Evolutionary conservation across 2,329 filamentous ascomycete species (phyloP), one percentile per base, ranked within the genome.

Genomic region (Talaromyces sp.): DNA sequence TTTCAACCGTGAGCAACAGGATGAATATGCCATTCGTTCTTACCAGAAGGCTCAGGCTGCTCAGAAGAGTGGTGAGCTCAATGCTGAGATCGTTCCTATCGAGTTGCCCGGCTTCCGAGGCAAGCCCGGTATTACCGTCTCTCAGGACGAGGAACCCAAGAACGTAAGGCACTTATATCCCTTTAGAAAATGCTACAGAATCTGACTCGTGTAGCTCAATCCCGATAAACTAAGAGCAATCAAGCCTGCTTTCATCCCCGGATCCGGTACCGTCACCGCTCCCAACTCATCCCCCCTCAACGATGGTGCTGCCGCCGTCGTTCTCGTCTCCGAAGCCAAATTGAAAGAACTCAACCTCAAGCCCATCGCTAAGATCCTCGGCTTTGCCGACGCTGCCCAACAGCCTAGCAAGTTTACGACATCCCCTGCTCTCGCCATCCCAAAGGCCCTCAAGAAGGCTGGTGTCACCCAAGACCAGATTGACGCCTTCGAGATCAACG

Each of bases 401-500:
- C 87, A 91, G 74, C 93, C 95, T 44, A 90, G 89, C 81, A 95
- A 95, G 77, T 99, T 99, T 86, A 99, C 95, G 68, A 95, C 92
- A 56, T 90, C 95, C 8, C 95, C 95, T 9, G 86, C 95, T 21
- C 86, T 98, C 62, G 95, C 95, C 68, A 96, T 99, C 71, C 95
- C 95, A 76, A 99, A 98, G 84, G 95, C 95, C 63, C 86, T 99
- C 73, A 92, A 93, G 84, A 93, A 99, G 80, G 95, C 95, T 65
- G 90, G 91, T 66, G 81, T 99, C 66, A 85, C 86, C 63, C 84
- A 88, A 69, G 86, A 88, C 67, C 84, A 91, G 64, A 84, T 99
- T 63, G 93, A 98, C 73, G 95, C 87, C 70, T 99, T 95, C 78
- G 95, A 99, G 84, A 97, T 99, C 84, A 99, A 99, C 83, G 95